Evolutionary conservation across 768 basidiomycete species (phyloP), one percentile per base, ranked within the genome.

Genomic region (Pulveroboletus sp.): DNA sequence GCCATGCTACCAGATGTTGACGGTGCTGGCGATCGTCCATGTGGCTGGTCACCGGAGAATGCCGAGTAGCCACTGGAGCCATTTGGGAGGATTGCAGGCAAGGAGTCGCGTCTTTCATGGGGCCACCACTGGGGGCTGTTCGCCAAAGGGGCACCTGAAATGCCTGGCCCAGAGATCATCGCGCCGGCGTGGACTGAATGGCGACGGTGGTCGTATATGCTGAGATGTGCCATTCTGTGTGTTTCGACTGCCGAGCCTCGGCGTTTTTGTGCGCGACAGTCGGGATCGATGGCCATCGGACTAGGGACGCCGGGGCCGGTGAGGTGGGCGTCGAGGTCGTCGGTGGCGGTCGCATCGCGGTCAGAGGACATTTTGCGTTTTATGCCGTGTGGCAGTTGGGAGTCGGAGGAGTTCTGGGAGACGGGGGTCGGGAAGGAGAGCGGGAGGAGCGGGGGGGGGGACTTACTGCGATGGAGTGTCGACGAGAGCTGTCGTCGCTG

Each of bases 361-460:
- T 88, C 87, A 55, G 76, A 73, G 21, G 89, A 89, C 75, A 89
- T 84, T 71, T 93, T 93, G 57, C 90, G 80, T 67, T 92, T 92
- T 50, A 80, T 83, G 46, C 88, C 87, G 60, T 82, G 81, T 1
- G 73, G 66, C 9, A 71, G 62, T 18, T 73, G 71, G 32, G 73
- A 68, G 57, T 75, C 73, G 44, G 72, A 68, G 38, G 66, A 68
- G 30, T 58, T 69, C 66, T 68, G 55, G 44, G 39, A 28, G 4
- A 14, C 36, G n/a, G 9, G 33, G 49, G 54, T 46, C n/a, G 50
- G 38, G 14, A 8, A 21, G 10, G 44, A 8, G 9, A 18, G 4
- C 50, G 26, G 8, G 30, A 27, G 35, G 5, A 31, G 17, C 4
- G 27, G 28, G 3, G 27, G 28, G 3, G 7, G 36, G 17, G 74